These are phyloP conservation scores for Trichoderma erinaceum DNA, from an alignment of 495 filamentous ascomycete species.

Conservation along the genomic window DNA sequence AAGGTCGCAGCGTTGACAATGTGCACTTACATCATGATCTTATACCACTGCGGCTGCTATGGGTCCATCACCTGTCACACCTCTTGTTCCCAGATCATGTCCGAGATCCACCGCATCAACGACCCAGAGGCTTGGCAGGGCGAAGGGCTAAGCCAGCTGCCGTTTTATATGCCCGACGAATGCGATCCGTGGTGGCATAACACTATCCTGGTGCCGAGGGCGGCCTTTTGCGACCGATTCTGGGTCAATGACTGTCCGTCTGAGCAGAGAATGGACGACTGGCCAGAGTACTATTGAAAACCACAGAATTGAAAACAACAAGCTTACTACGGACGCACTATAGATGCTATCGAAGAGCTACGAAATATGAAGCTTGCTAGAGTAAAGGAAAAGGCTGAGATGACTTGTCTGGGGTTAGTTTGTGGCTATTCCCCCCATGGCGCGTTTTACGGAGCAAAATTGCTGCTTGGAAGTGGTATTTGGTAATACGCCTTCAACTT, in stretches of 20 bases:
- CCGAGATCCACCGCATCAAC: slow-evolving; percentile 13
- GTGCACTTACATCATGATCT: slow-evolving; percentile 2
- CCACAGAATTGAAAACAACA: background rate
- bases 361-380: no score
- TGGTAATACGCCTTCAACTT: background rate
- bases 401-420: no score
- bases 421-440: background rate
- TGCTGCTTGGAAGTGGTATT: background rate
- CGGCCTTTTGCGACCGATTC: slow-evolving; percentile 1
- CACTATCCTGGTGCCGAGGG: background rate
- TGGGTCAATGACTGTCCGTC: background rate
- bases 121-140: slow-evolving; percentile 14
- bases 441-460: background rate
- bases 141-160: background rate
- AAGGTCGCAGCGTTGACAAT: background rate
- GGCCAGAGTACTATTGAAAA: background rate
- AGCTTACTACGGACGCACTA: background rate
- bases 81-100: slow-evolving; percentile 4
- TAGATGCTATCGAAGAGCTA: no score
- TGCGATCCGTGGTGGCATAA: slow-evolving; percentile 6
- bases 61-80: background rate
- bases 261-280: background rate
- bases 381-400: no score
- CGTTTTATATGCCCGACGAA: background rate
- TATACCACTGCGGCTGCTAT: slow-evolving; percentile 13